Conservation (phyloP, 345 rosid genomes). For the Iberis pinnata region DNA sequence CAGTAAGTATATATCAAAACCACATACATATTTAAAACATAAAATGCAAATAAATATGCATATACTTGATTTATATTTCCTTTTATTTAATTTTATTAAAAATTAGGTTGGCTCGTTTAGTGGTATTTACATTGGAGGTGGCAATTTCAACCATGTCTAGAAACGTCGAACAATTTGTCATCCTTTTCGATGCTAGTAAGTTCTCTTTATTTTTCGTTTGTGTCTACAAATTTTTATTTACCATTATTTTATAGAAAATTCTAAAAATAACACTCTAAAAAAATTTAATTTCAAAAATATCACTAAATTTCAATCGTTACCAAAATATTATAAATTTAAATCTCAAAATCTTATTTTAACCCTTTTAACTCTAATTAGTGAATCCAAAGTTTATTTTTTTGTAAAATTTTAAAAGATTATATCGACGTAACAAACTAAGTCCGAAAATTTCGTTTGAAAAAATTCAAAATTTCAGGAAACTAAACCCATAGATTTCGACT, state of each 20-base stretch:
- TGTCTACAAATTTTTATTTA: no score
- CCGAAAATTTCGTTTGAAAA: no score
- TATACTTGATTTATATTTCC: background rate
- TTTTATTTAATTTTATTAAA: background rate
- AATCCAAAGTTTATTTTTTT: background rate
- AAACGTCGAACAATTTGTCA: constrained; percentile 65
- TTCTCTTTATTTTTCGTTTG: background rate
- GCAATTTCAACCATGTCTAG: constrained; percentile 80
- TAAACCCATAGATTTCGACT: no score
- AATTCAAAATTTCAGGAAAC: no score
- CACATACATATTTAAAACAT: background rate
- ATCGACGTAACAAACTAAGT: no score
- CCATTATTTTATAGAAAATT: no score
- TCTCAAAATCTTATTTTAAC: no score
- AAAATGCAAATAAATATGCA: background rate
- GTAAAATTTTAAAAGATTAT: no score
- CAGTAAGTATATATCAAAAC: constrained; percentile 44
- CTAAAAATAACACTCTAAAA: no score
- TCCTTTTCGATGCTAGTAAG: constrained; percentile 97
- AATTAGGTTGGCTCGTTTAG: constrained; percentile 68
- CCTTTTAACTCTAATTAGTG: no score
- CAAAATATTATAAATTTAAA: no score
- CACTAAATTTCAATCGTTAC: no score
- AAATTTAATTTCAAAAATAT: background rate
- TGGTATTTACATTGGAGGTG: constrained; percentile 87